Evolutionary conservation across 2,329 filamentous ascomycete species (phyloP).

Genomic region (Penicillium sp.): DNA sequence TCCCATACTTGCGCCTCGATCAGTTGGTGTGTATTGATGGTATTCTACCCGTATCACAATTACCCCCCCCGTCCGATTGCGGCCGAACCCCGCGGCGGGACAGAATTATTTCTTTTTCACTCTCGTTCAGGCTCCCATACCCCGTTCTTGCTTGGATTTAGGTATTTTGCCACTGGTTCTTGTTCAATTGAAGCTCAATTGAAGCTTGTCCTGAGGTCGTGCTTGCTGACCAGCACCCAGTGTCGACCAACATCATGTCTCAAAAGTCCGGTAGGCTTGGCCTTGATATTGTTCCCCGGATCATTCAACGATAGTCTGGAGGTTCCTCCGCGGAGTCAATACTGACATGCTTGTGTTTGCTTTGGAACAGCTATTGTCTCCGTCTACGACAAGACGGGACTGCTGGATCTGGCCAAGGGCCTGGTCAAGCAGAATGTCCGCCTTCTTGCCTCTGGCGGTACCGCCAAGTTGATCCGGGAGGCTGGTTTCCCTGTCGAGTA

Average conservation of each 20-base stretch:
- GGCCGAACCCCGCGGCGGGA: slow-evolving; percentile 31
- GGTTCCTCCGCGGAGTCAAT: slow-evolving; percentile 8
- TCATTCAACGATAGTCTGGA: slow-evolving; percentile 19
- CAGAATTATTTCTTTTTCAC: slow-evolving; percentile 23
- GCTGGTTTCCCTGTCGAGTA: slow-evolving; percentile 94
- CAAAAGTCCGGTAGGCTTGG: slow-evolving; percentile 44
- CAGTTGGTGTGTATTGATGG: not conserved
- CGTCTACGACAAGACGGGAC: slow-evolving; percentile 97
- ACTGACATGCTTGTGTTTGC: slow-evolving; percentile 14
- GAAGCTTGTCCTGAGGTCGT: not conserved
- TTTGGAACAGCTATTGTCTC: slow-evolving; percentile 75
- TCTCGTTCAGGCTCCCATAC: slow-evolving; percentile 19
- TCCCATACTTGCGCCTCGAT: not conserved
- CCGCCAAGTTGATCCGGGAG: slow-evolving; percentile 93
- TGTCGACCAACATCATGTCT: slow-evolving; percentile 37
- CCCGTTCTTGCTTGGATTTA: slow-evolving; percentile 22
- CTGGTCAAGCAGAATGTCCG: slow-evolving; percentile 86
- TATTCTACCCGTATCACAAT: not conserved
- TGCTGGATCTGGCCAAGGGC: slow-evolving; percentile 89
- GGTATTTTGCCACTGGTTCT: slow-evolving; percentile 14
- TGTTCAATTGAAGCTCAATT: slow-evolving; percentile 9
- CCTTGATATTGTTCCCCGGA: slow-evolving; percentile 25
- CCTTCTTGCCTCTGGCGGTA: slow-evolving; percentile 91
- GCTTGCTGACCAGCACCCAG: slow-evolving; percentile 20
- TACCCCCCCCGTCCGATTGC: slow-evolving; percentile 22